These are phyloP conservation scores for Paraleonurus japonicus DNA, from an alignment of 257 asterid species.

Conservation along the genomic window DNA sequence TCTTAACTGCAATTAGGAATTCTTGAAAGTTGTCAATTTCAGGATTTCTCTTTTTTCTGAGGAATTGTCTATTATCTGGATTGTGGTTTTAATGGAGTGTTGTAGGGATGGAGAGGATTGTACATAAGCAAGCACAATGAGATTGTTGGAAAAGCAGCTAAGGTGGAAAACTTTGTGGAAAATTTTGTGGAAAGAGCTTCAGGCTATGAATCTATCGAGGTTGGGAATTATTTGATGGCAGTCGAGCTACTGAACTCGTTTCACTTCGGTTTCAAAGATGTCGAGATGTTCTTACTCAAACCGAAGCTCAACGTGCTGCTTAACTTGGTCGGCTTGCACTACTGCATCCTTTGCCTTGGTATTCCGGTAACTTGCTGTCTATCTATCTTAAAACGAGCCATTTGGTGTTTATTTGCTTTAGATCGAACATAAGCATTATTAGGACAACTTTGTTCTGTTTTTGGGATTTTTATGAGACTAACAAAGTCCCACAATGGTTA, in stretches of 20 bases:
- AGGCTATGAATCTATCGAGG: conserved; percentile 74
- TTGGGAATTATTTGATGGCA: conserved; percentile 63
- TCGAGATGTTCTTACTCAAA: conserved; percentile 60
- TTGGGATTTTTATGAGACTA: too few species aligned
- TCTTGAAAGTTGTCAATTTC: neutral
- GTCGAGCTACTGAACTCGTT: conserved; percentile 45
- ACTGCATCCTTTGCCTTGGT: conserved; percentile 62
- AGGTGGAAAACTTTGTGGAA: conserved; percentile 34
- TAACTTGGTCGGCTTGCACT: conserved; percentile 81
- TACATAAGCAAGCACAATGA: conserved; percentile 64
- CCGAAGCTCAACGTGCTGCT: conserved; percentile 58
- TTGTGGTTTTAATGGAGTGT: neutral
- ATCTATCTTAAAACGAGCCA: neutral
- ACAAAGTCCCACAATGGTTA: too few species aligned
- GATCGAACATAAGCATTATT: neutral
- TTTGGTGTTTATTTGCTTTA: conserved; percentile 2
- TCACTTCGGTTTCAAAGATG: conserved; percentile 69
- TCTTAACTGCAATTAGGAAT: conserved; percentile 13
- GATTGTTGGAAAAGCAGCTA: conserved; percentile 55
- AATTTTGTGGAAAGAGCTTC: conserved; percentile 49
- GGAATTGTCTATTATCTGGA: too few species aligned
- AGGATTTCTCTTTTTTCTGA: too few species aligned
- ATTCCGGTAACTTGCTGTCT: conserved; percentile 47
- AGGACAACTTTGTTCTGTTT: neutral
- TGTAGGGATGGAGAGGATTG: conserved; percentile 68